Conservation (phyloP, 108 stramenopile genomes). For the Nannochloropsis salina region DNA sequence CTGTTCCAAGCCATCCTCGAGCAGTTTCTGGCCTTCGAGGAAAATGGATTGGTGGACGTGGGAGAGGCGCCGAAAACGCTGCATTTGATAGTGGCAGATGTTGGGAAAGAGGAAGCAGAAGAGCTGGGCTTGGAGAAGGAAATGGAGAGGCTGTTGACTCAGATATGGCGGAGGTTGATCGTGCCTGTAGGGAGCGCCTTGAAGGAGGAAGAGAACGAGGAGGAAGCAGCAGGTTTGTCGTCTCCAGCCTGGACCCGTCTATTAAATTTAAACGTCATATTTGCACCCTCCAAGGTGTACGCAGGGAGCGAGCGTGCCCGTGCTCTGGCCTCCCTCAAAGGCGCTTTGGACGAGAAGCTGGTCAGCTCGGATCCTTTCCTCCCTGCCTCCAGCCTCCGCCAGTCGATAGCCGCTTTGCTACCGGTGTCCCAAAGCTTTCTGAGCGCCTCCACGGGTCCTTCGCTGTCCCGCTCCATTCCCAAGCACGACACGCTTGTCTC, state of each 20-base stretch:
- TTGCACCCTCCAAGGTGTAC: neutral
- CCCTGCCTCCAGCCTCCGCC: neutral
- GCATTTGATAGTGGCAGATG: neutral
- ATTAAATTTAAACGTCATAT: neutral
- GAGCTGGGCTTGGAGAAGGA: slow-evolving; percentile 2
- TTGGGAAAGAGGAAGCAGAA: neutral
- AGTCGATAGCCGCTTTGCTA: neutral
- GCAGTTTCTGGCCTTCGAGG: neutral
- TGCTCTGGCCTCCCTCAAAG: neutral
- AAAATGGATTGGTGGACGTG: neutral
- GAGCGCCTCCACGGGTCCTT: neutral
- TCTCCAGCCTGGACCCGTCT: neutral
- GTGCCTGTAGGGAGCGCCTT: neutral
- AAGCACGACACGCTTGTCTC: neutral
- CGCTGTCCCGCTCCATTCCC: neutral
- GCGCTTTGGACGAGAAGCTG: neutral
- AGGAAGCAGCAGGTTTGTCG: neutral
- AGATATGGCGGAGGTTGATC: slow-evolving; percentile 17
- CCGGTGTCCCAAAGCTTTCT: neutral
- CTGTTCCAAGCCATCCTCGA: neutral
- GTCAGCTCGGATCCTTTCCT: neutral
- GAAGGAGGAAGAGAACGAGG: neutral
- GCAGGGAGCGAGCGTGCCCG: neutral
- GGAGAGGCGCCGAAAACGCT: neutral
- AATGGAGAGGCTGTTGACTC: neutral